Conservation (phyloP, 2,329 filamentous ascomycete species). For the Stagonosporopsis vannaccii region DNA sequence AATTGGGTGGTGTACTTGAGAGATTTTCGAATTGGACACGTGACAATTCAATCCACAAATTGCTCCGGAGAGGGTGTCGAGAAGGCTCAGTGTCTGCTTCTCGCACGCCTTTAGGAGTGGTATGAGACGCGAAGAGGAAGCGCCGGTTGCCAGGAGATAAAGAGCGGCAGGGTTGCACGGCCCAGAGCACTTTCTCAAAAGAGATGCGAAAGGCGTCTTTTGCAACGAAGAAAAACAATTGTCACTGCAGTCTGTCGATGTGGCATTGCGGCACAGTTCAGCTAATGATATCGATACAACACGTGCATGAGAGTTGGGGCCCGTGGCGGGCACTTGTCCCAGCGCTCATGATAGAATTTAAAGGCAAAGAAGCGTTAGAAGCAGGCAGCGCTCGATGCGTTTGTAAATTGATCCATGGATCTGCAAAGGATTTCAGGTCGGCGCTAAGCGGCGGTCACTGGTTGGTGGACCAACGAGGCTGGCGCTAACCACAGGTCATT, state of each 20-base stretch:
- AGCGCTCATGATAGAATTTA: not conserved
- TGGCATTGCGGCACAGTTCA: conserved; percentile 20
- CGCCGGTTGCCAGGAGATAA: conserved; percentile 4
- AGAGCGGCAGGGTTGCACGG: conserved; percentile 3
- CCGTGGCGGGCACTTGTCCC: not conserved
- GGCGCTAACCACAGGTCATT: not conserved
- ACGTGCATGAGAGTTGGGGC: conserved; percentile 1
- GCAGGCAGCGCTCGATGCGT: not conserved
- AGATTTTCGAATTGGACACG: not conserved
- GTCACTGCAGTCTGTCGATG: conserved; percentile 8
- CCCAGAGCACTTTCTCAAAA: conserved; percentile 6
- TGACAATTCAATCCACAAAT: not conserved
- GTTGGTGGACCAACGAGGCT: conserved; percentile 12
- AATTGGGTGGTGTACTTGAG: conserved; percentile 9
- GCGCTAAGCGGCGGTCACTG: conserved; percentile 15
- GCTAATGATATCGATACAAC: conserved; percentile 1
- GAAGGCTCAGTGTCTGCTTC: conserved; percentile 8
- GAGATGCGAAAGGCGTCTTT: conserved; percentile 3
- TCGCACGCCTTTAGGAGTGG: conserved; percentile 8
- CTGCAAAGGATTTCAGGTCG: not conserved
- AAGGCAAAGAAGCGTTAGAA: not conserved
- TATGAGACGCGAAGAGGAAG: conserved; percentile 3
- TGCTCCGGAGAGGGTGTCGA: conserved; percentile 6
- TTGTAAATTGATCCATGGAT: not conserved
- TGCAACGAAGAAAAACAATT: not conserved